Conservation (phyloP, 768 basidiomycete species). For the Lactarius deliciosus region DNA sequence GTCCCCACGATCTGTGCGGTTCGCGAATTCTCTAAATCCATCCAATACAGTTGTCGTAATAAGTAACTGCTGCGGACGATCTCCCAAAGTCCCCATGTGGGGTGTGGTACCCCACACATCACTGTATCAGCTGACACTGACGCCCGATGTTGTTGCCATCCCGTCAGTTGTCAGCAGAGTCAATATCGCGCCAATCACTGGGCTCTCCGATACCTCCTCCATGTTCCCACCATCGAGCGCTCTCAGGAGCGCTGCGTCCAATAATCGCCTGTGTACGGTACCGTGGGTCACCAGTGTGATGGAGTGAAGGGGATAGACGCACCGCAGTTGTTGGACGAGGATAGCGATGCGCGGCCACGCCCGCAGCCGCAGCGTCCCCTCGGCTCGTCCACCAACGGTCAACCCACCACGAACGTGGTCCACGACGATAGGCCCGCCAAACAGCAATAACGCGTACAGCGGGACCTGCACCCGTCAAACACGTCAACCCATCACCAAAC, state of each 20-base stretch:
- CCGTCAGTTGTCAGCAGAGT: conserved; percentile 43
- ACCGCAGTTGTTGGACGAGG: conserved; percentile 84
- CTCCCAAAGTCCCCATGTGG: background rate
- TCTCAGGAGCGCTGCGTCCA: conserved; percentile 63
- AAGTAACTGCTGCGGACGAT: background rate
- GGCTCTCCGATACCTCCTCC: conserved; percentile 47
- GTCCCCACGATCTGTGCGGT: too few species aligned
- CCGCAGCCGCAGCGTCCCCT: conserved; percentile 57
- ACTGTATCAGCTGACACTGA: background rate
- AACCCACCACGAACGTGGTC: conserved; percentile 82
- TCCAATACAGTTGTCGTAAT: background rate
- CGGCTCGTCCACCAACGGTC: conserved; percentile 52
- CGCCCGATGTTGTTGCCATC: background rate
- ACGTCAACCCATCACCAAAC: background rate
- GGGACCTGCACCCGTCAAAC: conserved; percentile 51
- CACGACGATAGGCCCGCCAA: conserved; percentile 76
- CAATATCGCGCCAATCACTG: conserved; percentile 51
- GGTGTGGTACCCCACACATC: background rate
- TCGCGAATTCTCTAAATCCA: too few species aligned
- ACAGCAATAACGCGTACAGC: conserved; percentile 79
- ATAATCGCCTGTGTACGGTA: conserved; percentile 49
- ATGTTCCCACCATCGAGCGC: conserved; percentile 63
- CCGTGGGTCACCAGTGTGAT: background rate
- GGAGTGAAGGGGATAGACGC: conserved; percentile 29
- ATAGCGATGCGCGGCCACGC: conserved; percentile 92